phyloP scores from a whole-genome alignment of 768 basidiomycete species.

The Auriculariales sp. region DNA sequence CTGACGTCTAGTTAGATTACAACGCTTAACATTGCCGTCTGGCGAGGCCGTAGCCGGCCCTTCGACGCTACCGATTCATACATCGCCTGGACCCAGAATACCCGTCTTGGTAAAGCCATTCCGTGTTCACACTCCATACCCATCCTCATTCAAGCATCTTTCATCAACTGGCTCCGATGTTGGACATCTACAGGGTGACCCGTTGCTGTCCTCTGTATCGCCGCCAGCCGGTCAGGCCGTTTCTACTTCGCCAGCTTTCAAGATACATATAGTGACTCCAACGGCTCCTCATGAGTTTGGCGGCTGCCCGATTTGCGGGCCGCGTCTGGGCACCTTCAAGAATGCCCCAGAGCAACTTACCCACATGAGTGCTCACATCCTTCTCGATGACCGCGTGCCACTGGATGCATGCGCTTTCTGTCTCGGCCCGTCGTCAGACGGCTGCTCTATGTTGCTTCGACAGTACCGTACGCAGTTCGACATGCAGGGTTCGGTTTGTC shows the following conservation, averaged over 20 bases:
- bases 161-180: neutral
- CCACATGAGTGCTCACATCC: neutral
- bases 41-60: too few species aligned
- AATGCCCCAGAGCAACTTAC: neutral
- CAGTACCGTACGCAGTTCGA: neutral
- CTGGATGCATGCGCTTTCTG: neutral
- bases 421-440: neutral
- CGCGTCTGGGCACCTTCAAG: neutral
- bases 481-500: neutral
- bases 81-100: neutral
- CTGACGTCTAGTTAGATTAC: neutral
- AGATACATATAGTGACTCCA: neutral
- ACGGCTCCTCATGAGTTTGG: neutral
- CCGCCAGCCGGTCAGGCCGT: neutral
- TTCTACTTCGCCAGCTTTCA: neutral
- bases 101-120: neutral
- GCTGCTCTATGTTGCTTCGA: neutral
- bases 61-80: neutral
- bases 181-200: neutral
- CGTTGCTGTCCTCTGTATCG: neutral
- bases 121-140: neutral
- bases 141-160: neutral
- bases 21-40: neutral
- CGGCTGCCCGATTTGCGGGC: neutral
- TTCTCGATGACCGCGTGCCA: neutral